phyloP scores from a whole-genome alignment of 139 green algal species.

The Pleodorina starrii region DNA sequence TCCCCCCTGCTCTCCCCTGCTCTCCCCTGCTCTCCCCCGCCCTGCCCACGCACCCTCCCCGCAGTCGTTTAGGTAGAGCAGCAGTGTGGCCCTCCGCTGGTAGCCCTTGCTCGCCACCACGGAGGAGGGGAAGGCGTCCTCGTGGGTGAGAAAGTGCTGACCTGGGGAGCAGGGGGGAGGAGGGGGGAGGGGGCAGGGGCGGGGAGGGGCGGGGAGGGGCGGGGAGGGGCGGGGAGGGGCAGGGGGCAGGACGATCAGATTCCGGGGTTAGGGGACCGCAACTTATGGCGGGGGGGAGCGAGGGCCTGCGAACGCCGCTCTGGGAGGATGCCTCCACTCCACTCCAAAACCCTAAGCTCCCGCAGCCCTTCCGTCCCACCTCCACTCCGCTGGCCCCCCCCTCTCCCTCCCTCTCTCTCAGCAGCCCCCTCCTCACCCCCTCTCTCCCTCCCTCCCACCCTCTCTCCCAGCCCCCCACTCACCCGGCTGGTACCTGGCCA shows the following conservation, averaged over 20 bases:
- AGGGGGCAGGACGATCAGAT: too few species aligned
- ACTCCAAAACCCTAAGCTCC: too few species aligned
- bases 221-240: too few species aligned
- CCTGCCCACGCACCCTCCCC: neutral
- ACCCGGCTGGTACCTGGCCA: constrained; percentile 70
- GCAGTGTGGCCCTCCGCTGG: constrained; percentile 82
- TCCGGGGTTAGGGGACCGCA: too few species aligned
- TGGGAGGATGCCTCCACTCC: too few species aligned
- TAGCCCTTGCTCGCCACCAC: constrained; percentile 78
- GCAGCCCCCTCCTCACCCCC: too few species aligned
- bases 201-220: too few species aligned
- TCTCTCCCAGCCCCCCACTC: neutral
- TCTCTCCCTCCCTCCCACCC: neutral
- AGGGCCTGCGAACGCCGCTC: too few species aligned
- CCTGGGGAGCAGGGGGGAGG: neutral
- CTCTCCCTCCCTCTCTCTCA: neutral
- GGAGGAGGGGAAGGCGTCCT: constrained; percentile 78
- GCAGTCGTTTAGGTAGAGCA: constrained; percentile 83
- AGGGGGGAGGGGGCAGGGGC: neutral
- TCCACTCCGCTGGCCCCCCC: neutral
- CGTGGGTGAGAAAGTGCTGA: constrained; percentile 78
- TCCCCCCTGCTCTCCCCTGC: too few species aligned
- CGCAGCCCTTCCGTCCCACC: neutral
- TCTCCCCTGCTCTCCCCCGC: too few species aligned
- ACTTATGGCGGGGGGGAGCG: too few species aligned